phyloP scores from a whole-genome alignment of 1,284 basidiomycete species.

The Schizopora paradoxa region DNA sequence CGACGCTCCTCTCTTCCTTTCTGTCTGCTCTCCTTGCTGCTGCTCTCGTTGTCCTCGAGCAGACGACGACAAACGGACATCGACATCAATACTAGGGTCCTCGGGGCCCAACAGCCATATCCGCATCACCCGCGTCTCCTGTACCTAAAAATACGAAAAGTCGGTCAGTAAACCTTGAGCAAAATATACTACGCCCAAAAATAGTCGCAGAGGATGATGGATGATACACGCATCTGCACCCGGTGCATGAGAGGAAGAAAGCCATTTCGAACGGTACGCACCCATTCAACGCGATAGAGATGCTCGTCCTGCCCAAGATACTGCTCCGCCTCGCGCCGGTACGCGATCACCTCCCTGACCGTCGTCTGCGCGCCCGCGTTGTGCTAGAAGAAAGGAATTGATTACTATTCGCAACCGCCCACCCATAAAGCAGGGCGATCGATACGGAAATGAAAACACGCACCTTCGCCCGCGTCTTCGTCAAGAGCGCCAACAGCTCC shows the following conservation, averaged over 20 bases:
- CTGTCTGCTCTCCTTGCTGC: not conserved
- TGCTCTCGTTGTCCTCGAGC: constrained; percentile 1
- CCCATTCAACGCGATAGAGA: constrained; percentile 91
- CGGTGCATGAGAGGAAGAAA: constrained; percentile 1
- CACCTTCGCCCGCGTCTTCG: constrained; percentile 38
- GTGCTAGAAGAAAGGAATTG: not conserved
- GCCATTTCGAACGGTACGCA: constrained; percentile 36
- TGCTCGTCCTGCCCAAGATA: constrained; percentile 87
- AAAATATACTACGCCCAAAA: constrained; percentile 5
- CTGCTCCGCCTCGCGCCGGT: constrained; percentile 86
- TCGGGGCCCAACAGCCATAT: constrained; percentile 76
- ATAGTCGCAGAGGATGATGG: not conserved
- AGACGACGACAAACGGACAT: too few species aligned
- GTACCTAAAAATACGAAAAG: constrained; percentile 41
- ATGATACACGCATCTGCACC: constrained; percentile 1
- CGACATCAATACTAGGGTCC: constrained; percentile 75
- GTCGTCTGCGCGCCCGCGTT: constrained; percentile 45
- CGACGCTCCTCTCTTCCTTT: not conserved
- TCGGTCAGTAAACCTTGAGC: not conserved
- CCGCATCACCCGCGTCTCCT: constrained; percentile 54
- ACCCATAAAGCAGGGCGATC: constrained; percentile 28
- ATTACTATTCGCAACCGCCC: constrained; percentile 38
- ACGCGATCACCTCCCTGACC: constrained; percentile 80
- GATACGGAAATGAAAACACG: not conserved
- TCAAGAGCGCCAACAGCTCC: constrained; percentile 62